Evolutionary conservation across 345 rosid species (phyloP).

Genomic region (Linum tenue): DNA sequence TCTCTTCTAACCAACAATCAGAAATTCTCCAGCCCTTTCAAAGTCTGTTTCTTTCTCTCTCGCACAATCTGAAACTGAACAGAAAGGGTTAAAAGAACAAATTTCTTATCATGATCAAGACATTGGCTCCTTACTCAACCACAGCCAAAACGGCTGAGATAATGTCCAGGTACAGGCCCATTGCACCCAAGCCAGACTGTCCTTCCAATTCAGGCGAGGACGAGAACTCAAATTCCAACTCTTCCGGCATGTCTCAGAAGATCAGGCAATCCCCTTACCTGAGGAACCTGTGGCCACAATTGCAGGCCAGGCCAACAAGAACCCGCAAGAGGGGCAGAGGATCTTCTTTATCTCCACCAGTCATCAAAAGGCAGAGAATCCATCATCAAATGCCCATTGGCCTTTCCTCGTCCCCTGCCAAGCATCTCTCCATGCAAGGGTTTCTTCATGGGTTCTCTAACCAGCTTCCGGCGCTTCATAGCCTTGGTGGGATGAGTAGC

Average conservation of each 20-base stretch:
- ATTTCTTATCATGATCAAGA: constrained; percentile 41
- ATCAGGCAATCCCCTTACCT: constrained; percentile 70
- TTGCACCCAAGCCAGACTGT: constrained; percentile 76
- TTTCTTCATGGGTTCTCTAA: constrained; percentile 31
- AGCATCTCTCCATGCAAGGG: constrained; percentile 25
- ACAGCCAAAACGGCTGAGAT: constrained; percentile 83
- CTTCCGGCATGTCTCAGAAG: constrained; percentile 45
- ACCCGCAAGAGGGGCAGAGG: constrained; percentile 80
- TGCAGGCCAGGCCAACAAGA: constrained; percentile 80
- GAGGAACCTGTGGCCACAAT: constrained; percentile 71
- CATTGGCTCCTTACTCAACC: constrained; percentile 21
- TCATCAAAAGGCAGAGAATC: constrained; percentile 42
- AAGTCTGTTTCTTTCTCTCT: not conserved
- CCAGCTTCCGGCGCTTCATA: constrained; percentile 27
- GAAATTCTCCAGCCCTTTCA: not conserved
- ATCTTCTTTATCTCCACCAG: constrained; percentile 33
- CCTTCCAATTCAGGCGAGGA: constrained; percentile 14
- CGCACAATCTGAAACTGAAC: not conserved
- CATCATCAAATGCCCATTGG: constrained; percentile 14
- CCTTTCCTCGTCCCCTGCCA: constrained; percentile 22
- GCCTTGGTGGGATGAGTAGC: constrained; percentile 14
- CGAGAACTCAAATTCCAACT: constrained; percentile 13
- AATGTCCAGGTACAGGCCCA: constrained; percentile 85
- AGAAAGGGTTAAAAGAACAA: not conserved
- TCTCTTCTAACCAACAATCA: not conserved